Evolutionary conservation across 179 eudicot species (phyloP), one percentile per base, ranked within the genome.

Genomic region (Vitellaria paradoxa): DNA sequence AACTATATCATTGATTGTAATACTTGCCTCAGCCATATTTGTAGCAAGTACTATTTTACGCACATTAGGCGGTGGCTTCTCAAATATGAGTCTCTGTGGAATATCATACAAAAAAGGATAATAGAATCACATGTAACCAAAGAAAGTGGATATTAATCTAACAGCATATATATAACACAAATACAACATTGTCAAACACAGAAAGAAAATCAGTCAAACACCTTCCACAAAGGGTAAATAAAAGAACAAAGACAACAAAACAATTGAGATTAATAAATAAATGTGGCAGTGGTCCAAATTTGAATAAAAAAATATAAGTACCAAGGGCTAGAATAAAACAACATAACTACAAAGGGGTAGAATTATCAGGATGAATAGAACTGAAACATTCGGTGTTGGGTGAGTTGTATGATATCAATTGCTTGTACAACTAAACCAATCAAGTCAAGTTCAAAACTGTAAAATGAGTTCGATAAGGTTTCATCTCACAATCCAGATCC

Each of bases 1-100:
- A 37, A 94, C 98, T 42, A 93, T 80, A 81, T 94, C 98, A 83
- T 94, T 94, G 75, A 94, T 94, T 53, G 98, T 94, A 26, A 94
- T 94, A 81, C 98, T 94, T 79, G 98, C 98, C 85, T 94, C 98
- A 23, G 98, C 98, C 98, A 94, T 94, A 85, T 94, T 94, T 72
- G 98, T 94, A 59, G 98, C 98, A 78, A 94, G 88, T 65, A 94
- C 91, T 68, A 94, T 90, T 89, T 94, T 94, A 66, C 97, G 97
- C 61, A 94, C 91, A 84, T 91, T 94, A 17, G 87, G 90, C 60
- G 97, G 93, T 73, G 98, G 84, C 83, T 84, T 91, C 82, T 90
- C 98, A 85, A 94, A 94, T 79, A 94, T 93, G 75, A 91, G 85
- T 89, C 81, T 93, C 98, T 94, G 95, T 79, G 78, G 73, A 83